Evolutionary conservation across 164 flowering plant species (phyloP), one percentile per base, ranked within the genome.

Genomic region (Stephania cephalantha): DNA sequence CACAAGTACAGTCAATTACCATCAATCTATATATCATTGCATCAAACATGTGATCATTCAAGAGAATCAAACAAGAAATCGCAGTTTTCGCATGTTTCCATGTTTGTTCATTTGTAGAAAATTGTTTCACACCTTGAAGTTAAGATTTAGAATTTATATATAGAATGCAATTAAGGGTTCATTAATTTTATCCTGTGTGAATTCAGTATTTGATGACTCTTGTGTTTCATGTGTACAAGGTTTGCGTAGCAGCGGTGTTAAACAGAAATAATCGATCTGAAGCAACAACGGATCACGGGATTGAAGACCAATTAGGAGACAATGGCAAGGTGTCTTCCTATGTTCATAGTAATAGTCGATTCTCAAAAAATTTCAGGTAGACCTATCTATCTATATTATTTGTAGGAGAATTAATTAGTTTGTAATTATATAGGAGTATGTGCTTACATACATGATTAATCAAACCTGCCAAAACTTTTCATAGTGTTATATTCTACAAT

Each of bases 1-100:
- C 91, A 75, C 95, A 90, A 70, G 98, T 94, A 86, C 29, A 3
- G 12, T 50, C 55, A 50, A 9, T 50, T 50, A 50, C 55, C 15
- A 50, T 50, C 55, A 7, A 48, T 48, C 13, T 8, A 48, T 48
- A 11, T 50, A 15, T 50, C 55, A 35, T 35, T 35, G 42, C 42
- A 35, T 35, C 42, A 50, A 9, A 3, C 15, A 50, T 50, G 10
- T 50, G 55, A 50, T 9, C 55, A 9, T 50, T 50, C 55, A 9
- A 50, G 55, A 9, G 2, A 58, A n/a, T 15, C 64, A 17, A 35
- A 35, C 42, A 35, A 35, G 4, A 35, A 35, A 35, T 35, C 42
- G 42, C 42, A 35, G 42, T 35, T 35, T 35, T 35, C 1, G 42
- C 42, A 35, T 35, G 42, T 12, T 58, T 58, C 17, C 17, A 58